These are phyloP conservation scores for Cucurbita pepo DNA, from an alignment of 306 rosid species.

Conservation along the genomic window DNA sequence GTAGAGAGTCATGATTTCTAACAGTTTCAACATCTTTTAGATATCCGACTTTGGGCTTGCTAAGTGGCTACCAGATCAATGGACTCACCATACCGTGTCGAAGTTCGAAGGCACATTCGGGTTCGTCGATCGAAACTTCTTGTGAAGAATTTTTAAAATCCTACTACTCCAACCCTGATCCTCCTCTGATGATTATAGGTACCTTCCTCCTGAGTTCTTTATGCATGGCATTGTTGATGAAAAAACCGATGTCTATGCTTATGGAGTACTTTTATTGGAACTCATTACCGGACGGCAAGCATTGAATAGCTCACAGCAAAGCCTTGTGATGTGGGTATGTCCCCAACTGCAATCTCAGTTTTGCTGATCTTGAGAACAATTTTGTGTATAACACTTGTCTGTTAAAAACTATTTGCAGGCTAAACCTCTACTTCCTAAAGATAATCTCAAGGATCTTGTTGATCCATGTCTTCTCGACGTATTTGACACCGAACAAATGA, in stretches of 20 bases:
- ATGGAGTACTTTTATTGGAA: constrained; percentile 79
- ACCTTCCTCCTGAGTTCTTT: constrained; percentile 98
- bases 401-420: constrained; percentile 36
- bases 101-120: constrained; percentile 98
- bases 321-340: constrained; percentile 97
- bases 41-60: constrained; percentile 95
- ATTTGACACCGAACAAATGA: constrained; percentile 55
- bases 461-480: constrained; percentile 44
- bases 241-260: constrained; percentile 88
- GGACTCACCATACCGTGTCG: constrained; percentile 88
- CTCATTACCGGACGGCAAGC: constrained; percentile 85
- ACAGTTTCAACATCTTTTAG: background rate
- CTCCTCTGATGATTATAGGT: constrained; percentile 26
- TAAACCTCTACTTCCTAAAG: constrained; percentile 48
- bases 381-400: background rate
- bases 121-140: constrained; percentile 31
- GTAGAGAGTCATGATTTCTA: no score
- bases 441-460: constrained; percentile 35
- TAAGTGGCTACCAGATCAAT: constrained; percentile 93
- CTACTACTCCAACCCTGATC: constrained; percentile 6
- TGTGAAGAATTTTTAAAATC: background rate
- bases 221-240: constrained; percentile 98
- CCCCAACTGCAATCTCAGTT: background rate
- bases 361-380: background rate
- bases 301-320: constrained; percentile 73